These are phyloP conservation scores for Claviceps sp. DNA, from an alignment of 2,329 filamentous ascomycete genomes.

Conservation along the genomic window DNA sequence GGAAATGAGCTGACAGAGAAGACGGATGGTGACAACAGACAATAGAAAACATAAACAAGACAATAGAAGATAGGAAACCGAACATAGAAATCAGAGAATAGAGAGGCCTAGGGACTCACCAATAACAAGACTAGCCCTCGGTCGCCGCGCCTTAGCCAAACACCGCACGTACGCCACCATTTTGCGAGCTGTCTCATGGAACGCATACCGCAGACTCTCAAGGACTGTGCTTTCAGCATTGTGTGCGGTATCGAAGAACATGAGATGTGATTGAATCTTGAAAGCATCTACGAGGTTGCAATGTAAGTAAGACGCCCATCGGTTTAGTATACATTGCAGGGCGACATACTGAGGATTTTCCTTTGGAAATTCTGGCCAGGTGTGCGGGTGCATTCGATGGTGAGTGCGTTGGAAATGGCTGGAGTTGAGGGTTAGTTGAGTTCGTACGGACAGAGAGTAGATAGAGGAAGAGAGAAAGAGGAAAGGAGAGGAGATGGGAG, in stretches of 20 bases:
- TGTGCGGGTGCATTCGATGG: conserved; percentile 57
- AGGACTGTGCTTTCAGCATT: conserved; percentile 60
- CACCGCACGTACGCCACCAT: conserved; percentile 48
- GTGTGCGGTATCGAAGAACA: conserved; percentile 70
- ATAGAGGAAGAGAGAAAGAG: not conserved
- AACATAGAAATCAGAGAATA: not conserved
- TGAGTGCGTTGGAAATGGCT: conserved; percentile 55
- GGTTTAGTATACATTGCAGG: not conserved
- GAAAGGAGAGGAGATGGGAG: too few relatives aligned
- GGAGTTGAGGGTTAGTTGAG: not conserved
- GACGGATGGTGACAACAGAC: not conserved
- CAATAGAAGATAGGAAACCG: too few relatives aligned
- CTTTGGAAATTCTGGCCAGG: conserved; percentile 70
- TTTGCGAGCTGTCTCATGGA: conserved; percentile 67
- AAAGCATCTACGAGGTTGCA: conserved; percentile 39
- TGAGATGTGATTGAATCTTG: conserved; percentile 71
- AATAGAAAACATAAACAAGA: not conserved
- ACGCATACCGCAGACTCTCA: conserved; percentile 60
- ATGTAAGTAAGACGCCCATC: not conserved
- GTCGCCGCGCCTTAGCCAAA: conserved; percentile 43
- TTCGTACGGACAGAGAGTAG: not conserved
- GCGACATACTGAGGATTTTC: conserved; percentile 53
- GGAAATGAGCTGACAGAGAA: not conserved
- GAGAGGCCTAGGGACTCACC: conserved; percentile 29
- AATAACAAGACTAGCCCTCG: conserved; percentile 45